phyloP scores from a whole-genome alignment of 306 rosid genomes.

The Casuarina glauca region DNA sequence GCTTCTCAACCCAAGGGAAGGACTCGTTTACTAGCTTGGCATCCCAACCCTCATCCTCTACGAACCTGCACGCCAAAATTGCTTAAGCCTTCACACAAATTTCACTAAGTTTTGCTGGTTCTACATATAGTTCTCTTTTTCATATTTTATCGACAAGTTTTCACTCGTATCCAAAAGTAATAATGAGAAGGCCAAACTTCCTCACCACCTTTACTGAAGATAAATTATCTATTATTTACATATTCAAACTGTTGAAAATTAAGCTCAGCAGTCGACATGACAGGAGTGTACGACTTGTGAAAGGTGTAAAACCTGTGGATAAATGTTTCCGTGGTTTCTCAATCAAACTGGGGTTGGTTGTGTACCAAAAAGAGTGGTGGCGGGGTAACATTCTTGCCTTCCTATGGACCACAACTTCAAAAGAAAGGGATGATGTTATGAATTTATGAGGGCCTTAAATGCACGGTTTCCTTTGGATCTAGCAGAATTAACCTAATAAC shows the following conservation, averaged over 20 bases:
- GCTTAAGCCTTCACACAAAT: not conserved
- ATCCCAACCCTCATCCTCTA: conserved; percentile 74
- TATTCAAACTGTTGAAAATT: too few species aligned
- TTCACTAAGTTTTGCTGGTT: not conserved
- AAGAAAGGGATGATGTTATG: not conserved
- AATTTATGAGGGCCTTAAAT: conserved; percentile 3
- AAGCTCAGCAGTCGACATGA: too few species aligned
- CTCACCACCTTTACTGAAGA: too few species aligned
- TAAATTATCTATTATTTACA: too few species aligned
- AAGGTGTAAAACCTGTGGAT: too few species aligned
- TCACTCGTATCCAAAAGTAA: not conserved
- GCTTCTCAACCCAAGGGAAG: conserved; percentile 83
- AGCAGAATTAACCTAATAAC: conserved; percentile 15
- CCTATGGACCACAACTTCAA: conserved; percentile 10
- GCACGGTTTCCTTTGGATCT: conserved; percentile 9
- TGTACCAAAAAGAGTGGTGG: conserved; percentile 16
- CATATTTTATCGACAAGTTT: not conserved
- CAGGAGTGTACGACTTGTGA: too few species aligned
- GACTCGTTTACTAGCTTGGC: conserved; percentile 68
- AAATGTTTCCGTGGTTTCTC: too few species aligned
- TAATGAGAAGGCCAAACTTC: too few species aligned
- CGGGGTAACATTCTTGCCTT: not conserved
- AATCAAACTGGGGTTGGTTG: conserved; percentile 8
- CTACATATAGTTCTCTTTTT: not conserved
- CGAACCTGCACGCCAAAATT: conserved; percentile 52